Conservation (phyloP, 495 filamentous ascomycete species). For the Lichenothelia convexa region DNA sequence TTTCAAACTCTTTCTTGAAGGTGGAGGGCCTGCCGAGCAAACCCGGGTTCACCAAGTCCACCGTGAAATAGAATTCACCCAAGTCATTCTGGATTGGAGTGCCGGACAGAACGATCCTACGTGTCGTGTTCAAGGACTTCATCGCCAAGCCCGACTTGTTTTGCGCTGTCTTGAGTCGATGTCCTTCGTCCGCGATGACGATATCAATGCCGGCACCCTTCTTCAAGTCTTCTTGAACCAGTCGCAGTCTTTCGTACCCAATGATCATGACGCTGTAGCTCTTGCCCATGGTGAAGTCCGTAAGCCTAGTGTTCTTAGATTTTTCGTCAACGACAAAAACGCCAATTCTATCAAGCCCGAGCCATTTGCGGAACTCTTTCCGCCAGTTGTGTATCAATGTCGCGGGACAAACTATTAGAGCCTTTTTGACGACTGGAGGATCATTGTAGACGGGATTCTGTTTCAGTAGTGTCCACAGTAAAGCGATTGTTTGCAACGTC, state of each 20-base stretch:
- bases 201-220: constrained; percentile 52
- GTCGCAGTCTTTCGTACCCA: constrained; percentile 62
- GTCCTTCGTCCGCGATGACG: constrained; percentile 66
- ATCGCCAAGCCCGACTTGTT: constrained; percentile 69
- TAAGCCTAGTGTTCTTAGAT: constrained; percentile 27
- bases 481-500: constrained; percentile 59
- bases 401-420: constrained; percentile 64
- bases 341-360: constrained; percentile 59
- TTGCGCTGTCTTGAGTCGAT: constrained; percentile 62
- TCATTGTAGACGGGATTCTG: constrained; percentile 54
- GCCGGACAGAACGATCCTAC: constrained; percentile 53
- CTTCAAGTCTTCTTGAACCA: constrained; percentile 47
- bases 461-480: constrained; percentile 67
- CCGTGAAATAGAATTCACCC: constrained; percentile 59
- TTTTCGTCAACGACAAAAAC: constrained; percentile 56
- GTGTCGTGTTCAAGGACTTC: constrained; percentile 46
- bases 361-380: constrained; percentile 65
- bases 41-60: constrained; percentile 66
- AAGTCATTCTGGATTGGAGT: constrained; percentile 72
- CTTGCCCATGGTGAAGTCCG: constrained; percentile 61
- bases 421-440: constrained; percentile 51
- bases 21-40: constrained; percentile 46
- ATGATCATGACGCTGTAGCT: constrained; percentile 66
- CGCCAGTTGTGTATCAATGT: constrained; percentile 68
- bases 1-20: constrained; percentile 58